These are phyloP conservation scores for Aegilops sharonensis DNA, from an alignment of 176 grass and related monocot genomes.

Conservation along the genomic window DNA sequence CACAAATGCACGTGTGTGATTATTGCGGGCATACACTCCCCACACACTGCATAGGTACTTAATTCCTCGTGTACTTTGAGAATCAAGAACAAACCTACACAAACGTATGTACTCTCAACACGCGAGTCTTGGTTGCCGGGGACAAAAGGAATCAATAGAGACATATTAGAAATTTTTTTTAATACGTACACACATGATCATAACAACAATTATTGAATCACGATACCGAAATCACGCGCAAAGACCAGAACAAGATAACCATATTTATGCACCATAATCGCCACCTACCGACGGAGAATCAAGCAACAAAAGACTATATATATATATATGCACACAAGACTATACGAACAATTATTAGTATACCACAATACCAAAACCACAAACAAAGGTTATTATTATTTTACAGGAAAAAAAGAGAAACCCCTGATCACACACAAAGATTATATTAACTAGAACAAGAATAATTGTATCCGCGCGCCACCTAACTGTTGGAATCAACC, in stretches of 20 bases:
- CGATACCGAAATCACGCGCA: not conserved
- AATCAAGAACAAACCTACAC: not conserved
- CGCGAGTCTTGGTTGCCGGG: not conserved
- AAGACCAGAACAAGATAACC: not conserved
- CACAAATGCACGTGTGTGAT: constrained; percentile 12
- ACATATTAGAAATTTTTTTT: not conserved
- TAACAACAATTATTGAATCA: not conserved
- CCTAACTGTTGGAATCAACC: not conserved
- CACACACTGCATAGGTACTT: not conserved
- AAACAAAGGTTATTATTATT: too few relatives aligned
- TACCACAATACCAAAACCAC: too few relatives aligned
- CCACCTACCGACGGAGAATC: too few relatives aligned
- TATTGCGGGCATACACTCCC: not conserved
- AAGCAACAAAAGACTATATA: too few relatives aligned
- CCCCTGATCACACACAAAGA: not conserved
- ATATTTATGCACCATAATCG: not conserved
- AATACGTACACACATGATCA: not conserved
- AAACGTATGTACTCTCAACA: not conserved
- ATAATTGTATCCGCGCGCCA: not conserved
- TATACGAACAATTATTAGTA: too few relatives aligned
- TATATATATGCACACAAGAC: too few relatives aligned
- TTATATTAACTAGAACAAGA: too few relatives aligned
- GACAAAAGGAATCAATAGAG: not conserved
- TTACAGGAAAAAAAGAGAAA: too few relatives aligned
- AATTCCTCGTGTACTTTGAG: not conserved